A percentile compares a stretch with the other conserved stretches of the same genome.
Evolutionary conservation across 441 rosid species (phyloP).

Genomic region (Geranium incanum): DNA sequence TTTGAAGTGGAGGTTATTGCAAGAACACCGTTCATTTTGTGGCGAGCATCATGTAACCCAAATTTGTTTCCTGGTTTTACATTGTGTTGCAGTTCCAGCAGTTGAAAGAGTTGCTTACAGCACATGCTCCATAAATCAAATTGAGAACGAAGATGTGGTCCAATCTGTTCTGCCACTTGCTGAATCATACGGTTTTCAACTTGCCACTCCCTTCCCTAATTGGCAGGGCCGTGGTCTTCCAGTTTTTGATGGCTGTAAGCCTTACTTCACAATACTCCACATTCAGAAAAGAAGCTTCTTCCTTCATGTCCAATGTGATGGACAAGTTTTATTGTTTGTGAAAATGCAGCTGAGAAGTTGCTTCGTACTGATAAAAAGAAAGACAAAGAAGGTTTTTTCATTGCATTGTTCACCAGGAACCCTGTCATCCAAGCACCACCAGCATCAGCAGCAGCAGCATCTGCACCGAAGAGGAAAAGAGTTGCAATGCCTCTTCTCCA

Average conservation of each 20-base stretch:
- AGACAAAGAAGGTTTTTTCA: conserved; percentile 88
- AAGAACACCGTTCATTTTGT: too few relatives aligned
- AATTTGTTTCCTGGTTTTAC: not conserved
- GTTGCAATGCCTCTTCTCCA: conserved; percentile 19
- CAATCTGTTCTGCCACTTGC: conserved; percentile 59
- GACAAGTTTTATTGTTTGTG: not conserved
- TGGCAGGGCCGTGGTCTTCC: conserved; percentile 78
- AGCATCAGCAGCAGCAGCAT: not conserved
- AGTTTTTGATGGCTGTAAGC: conserved; percentile 70
- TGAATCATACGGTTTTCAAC: conserved; percentile 47
- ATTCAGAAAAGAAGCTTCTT: not conserved
- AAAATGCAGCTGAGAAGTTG: conserved; percentile 49
- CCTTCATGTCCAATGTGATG: not conserved
- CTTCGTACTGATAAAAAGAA: conserved; percentile 57
- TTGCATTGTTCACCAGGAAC: conserved; percentile 29
- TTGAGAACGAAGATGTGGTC: conserved; percentile 78
- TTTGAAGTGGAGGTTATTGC: too few relatives aligned
- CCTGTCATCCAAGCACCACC: not conserved
- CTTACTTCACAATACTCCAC: not conserved
- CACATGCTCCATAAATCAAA: conserved; percentile 80
- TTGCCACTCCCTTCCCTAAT: conserved; percentile 59
- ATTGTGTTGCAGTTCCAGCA: conserved; percentile 52
- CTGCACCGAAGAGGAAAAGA: conserved; percentile 5
- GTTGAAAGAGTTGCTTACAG: conserved; percentile 80
- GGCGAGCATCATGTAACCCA: not conserved